Evolutionary conservation across 2,329 filamentous ascomycete genomes (phyloP).

Genomic region (Aspergillus calidoustus): DNA sequence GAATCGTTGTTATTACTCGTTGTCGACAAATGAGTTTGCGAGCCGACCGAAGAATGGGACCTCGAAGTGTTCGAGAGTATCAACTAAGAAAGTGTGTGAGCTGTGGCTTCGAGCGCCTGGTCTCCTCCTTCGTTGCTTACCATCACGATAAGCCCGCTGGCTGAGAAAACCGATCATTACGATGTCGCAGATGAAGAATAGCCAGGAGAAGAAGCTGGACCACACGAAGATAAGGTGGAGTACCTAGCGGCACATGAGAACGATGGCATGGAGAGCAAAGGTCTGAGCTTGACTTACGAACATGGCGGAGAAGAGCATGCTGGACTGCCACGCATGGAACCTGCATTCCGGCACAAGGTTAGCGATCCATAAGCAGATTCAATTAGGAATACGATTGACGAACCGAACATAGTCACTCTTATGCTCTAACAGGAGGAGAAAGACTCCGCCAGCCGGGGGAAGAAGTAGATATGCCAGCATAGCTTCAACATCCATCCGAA

Average conservation of each 20-base stretch:
- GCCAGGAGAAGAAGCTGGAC: slow-evolving; percentile 81
- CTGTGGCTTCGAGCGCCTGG: neutral
- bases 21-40: slow-evolving; percentile 87
- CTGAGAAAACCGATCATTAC: slow-evolving; percentile 76
- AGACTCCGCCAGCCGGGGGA: slow-evolving; percentile 82
- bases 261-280: neutral
- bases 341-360: slow-evolving; percentile 48
- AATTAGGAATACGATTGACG: slow-evolving; percentile 21
- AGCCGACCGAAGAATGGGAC: slow-evolving; percentile 83
- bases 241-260: slow-evolving; percentile 58
- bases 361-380: too few species aligned
- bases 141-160: slow-evolving; percentile 81
- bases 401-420: slow-evolving; percentile 97
- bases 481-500: slow-evolving; percentile 88
- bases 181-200: slow-evolving; percentile 77
- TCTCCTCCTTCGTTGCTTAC: slow-evolving; percentile 49
- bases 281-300: slow-evolving; percentile 52
- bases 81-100: slow-evolving; percentile 51
- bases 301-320: slow-evolving; percentile 75
- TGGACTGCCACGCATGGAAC: slow-evolving; percentile 96
- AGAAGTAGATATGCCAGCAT: slow-evolving; percentile 84
- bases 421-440: slow-evolving; percentile 83
- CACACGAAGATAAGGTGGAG: slow-evolving; percentile 86
- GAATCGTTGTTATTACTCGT: slow-evolving; percentile 61
- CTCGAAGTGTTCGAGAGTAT: slow-evolving; percentile 73